Base-by-base conservation (phyloP, 1,284 basidiomycete species). In the Cryptococcus sp. region DNA sequence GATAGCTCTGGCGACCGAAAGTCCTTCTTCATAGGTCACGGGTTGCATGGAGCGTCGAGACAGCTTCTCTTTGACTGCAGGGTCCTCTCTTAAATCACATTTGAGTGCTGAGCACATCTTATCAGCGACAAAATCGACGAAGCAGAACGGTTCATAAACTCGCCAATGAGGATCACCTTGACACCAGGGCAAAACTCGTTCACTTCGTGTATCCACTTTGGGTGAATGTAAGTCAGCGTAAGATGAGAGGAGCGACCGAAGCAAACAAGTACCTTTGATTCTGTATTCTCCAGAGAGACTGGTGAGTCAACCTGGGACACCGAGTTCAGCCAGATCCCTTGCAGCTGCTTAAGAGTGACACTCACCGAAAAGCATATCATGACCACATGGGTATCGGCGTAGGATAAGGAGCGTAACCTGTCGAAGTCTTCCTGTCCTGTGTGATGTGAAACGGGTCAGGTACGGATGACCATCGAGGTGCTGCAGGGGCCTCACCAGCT, bases 351-450 rank as follows among this genome's bases (percentile, higher is more conserved):
- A 40, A 16, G 37, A 53, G 19, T 22, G 47, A 72, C 11, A 63
- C 87, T 61, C 63, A 91, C 91, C 37, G 92, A 93, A 75, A 94
- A 96, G 78, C 93, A 96, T 37, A 95, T 82, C 87, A 96, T 88
- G 63, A 97, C 84, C 55, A 96, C 89, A 79, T 97, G 90, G 0
- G 93, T 96, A 75, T 97, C 93, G 3, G 93, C 89, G 74, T 97
- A 98, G 38, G 89, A 91, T 26, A 98, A 79, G 17, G 91, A 92
- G 48, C 95, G 84, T 54, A 98, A 79, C 50, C 92, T 83, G 75
- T 96, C 94, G 75, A 97, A 97, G 69, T 97, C 94, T 80, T 98
- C 94, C 78, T 96, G 93, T 23, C 91, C 93, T 93, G 51, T n/a
- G 43, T 56, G 51, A 10, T 5, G 23, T n/a, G 19, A n/a, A 10